Percentiles rank a stretch among this genome's conserved stretches.
These are phyloP conservation scores for Stephanodiscus minutulus DNA, from an alignment of 108 stramenopile species.

Conservation along the genomic window DNA sequence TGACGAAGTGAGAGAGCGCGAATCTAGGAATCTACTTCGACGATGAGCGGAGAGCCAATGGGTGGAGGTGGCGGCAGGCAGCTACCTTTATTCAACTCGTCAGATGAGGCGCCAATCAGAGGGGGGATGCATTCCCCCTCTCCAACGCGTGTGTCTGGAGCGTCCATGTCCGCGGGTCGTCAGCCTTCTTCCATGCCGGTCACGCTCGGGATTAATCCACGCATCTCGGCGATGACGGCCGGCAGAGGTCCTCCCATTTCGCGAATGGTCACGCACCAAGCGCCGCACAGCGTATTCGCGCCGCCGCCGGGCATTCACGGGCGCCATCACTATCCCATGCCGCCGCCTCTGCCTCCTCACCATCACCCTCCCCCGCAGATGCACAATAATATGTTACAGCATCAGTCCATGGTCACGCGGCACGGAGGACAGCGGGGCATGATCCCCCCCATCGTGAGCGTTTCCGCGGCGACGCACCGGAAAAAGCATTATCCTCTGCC, in stretches of 20 bases:
- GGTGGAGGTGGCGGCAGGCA: not conserved
- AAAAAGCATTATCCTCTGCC: not conserved
- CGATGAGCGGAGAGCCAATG: not conserved
- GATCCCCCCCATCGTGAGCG: constrained; percentile 5
- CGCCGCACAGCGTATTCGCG: constrained; percentile 1
- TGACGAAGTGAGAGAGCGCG: not conserved
- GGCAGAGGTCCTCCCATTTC: not conserved
- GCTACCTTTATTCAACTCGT: not conserved
- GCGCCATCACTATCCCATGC: constrained; percentile 10
- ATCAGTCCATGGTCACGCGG: constrained; percentile 1
- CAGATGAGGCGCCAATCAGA: not conserved
- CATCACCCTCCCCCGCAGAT: not conserved
- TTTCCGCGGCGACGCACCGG: not conserved
- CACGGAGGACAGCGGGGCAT: not conserved
- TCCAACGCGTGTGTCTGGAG: not conserved
- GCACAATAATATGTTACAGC: not conserved
- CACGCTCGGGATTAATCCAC: constrained; percentile 11
- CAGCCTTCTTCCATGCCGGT: not conserved
- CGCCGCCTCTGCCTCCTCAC: not conserved
- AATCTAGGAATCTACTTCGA: not conserved
- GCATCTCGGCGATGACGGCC: not conserved
- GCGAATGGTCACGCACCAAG: not conserved
- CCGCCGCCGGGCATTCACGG: constrained; percentile 1
- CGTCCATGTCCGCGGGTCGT: not conserved
- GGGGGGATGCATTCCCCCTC: not conserved